A percentile compares a stretch with the other conserved stretches of the same genome.
Conservation (phyloP, 345 rosid genomes). For the Eucalyptus albens region DNA sequence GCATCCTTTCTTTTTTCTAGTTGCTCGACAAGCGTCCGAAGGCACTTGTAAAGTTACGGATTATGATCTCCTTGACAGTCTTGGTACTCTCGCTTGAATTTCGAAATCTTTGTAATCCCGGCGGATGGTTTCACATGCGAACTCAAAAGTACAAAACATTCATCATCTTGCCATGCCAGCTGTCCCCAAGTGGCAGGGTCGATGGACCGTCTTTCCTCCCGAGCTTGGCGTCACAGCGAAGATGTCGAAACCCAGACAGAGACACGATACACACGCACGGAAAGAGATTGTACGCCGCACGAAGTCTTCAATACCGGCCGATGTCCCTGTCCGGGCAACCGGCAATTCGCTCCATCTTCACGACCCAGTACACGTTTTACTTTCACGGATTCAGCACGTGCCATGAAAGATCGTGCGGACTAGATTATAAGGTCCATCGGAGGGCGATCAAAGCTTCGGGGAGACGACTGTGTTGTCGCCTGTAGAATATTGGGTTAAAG, state of each 20-base stretch:
- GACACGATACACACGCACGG: background rate
- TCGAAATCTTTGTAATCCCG: background rate
- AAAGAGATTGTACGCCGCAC: background rate
- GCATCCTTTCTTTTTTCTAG: no score
- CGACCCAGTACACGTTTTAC: background rate
- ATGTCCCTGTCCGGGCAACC: background rate
- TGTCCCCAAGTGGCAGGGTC: background rate
- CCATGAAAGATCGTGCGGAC: background rate
- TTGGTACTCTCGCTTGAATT: background rate
- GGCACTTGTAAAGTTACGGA: background rate
- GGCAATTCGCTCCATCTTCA: background rate
- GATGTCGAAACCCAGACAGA: background rate
- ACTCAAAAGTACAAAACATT: background rate
- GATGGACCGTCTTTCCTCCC: background rate
- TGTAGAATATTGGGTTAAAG: background rate
- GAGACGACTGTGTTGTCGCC: background rate
- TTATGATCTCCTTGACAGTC: background rate
- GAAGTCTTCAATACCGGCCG: background rate
- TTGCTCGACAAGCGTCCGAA: background rate
- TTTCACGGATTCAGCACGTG: background rate
- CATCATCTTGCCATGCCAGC: background rate
- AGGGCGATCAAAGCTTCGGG: background rate
- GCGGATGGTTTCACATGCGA: background rate
- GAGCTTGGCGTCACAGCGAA: background rate
- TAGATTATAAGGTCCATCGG: background rate